Evolutionary conservation across 768 basidiomycete genomes (phyloP).

Genomic region (Lanmaoa rubissima): DNA sequence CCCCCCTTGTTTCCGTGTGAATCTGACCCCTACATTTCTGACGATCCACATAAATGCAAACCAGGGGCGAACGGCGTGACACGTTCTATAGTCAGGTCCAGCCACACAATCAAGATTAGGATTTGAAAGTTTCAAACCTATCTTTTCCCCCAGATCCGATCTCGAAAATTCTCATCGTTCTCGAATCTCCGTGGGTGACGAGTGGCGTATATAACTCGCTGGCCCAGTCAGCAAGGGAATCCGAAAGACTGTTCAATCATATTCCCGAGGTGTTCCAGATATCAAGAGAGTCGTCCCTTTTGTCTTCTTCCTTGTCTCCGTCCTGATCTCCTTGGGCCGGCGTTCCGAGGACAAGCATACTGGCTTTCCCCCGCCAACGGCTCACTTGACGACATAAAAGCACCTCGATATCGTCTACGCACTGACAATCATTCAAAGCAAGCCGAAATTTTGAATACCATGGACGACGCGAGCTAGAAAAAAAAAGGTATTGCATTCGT

Average conservation of each 20-base stretch:
- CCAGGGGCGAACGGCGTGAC: no score
- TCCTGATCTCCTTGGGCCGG: background rate
- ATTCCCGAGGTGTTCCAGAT: slow-evolving; percentile 2
- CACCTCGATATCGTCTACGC: slow-evolving; percentile 45
- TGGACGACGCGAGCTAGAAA: slow-evolving; percentile 41
- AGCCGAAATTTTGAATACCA: slow-evolving; percentile 59
- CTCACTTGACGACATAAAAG: slow-evolving; percentile 45
- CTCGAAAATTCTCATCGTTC: no score
- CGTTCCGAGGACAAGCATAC: background rate
- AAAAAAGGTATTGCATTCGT: background rate
- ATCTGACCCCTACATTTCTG: background rate
- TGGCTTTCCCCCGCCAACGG: slow-evolving; percentile 47
- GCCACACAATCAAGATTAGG: no score
- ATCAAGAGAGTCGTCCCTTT: background rate
- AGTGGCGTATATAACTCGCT: no score
- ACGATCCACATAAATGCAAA: no score
- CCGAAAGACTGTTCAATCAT: background rate
- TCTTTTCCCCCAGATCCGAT: no score
- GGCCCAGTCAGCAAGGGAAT: no score
- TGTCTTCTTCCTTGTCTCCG: background rate
- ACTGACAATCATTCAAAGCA: slow-evolving; percentile 41
- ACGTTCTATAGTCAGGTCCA: no score
- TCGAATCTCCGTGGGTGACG: no score
- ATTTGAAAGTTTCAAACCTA: no score
- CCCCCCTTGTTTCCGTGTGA: background rate